A percentile compares a stretch with the other conserved stretches of the same genome.
Evolutionary conservation across 2,329 filamentous ascomycete species (phyloP).

Genomic region (Verticillium nubilum): DNA sequence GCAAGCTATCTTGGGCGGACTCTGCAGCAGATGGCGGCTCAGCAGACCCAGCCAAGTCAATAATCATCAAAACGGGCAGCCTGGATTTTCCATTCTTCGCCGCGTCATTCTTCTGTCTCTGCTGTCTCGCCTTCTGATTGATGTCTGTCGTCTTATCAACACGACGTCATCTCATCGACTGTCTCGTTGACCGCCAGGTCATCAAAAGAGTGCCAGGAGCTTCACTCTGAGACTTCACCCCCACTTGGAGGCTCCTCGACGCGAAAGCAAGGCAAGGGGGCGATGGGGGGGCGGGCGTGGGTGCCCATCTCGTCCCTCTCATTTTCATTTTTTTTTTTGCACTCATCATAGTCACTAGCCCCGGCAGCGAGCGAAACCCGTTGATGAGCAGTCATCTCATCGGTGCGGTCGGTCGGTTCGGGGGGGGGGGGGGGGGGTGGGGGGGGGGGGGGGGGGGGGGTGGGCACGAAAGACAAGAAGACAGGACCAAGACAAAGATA

Average conservation of each 20-base stretch:
- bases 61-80: not conserved
- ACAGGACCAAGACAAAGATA: not conserved
- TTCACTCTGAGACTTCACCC: not conserved
- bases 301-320: not conserved
- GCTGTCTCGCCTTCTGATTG: not conserved
- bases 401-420: not conserved
- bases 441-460: not conserved
- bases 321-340: no score
- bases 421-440: not conserved
- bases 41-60: not conserved
- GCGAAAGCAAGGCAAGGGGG: not conserved
- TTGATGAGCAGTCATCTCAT: not conserved
- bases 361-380: not conserved
- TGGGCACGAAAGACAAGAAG: no score
- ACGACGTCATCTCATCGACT: not conserved
- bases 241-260: not conserved
- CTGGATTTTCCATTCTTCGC: not conserved
- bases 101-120: not conserved
- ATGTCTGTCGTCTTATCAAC: not conserved
- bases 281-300: no score
- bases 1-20: not conserved
- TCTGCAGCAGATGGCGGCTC: not conserved
- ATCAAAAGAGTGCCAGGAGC: not conserved
- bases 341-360: no score
- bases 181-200: not conserved